Base-by-base conservation (phyloP, 2,329 filamentous ascomycete species). In the Monilinia fructigena region DNA sequence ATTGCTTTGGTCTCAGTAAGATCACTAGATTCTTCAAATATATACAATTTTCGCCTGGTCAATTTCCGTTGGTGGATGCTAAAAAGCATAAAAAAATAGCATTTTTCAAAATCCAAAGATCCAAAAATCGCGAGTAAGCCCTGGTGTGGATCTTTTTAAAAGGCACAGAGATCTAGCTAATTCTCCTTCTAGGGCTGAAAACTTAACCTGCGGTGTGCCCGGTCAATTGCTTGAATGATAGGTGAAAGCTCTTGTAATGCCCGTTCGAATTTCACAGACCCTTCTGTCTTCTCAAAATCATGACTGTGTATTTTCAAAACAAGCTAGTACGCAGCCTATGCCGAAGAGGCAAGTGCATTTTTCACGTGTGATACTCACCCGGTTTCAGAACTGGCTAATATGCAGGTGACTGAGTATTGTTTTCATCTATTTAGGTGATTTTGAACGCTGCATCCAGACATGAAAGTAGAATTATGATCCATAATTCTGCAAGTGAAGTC, bases 351-450 rank as follows among this genome's bases (percentile, higher is more conserved):
- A 55, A 47, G 38, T 63, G 18, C 42, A n/a, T 35, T 35, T 40
- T 38, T 47, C 12, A 31, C 18, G 23, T 63, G 16, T 65, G 54
- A 65, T 59, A 65, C 63, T 52, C 35, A 31, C 14, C 31, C 16
- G 28, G 63, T 65, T 56, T 65, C 63, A 65, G 26, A 23, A 23
- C n/a, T 7, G 45, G 20, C 28, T 4, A 48, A 18, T 48, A 20
- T 50, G 11, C 53, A 16, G 40, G 40, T 38, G 42, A 48, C 26
- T 65, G 28, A 40, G 23, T 40, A 31, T 28, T 20, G 1, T 48
- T 38, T 58, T 23, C 42, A 40, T 40, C 23, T 48, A 40, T 58
- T 14, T 38, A n/a, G 11, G 18, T 56, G 12, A 52, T 11, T 16
- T 6, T 20, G 56, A 28, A 48, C 20, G 16, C 45, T 26, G 48